A percentile compares a stretch with the other conserved stretches of the same genome.
Conservation (phyloP, 257 asterid genomes). For the Penstemon newberryi region DNA sequence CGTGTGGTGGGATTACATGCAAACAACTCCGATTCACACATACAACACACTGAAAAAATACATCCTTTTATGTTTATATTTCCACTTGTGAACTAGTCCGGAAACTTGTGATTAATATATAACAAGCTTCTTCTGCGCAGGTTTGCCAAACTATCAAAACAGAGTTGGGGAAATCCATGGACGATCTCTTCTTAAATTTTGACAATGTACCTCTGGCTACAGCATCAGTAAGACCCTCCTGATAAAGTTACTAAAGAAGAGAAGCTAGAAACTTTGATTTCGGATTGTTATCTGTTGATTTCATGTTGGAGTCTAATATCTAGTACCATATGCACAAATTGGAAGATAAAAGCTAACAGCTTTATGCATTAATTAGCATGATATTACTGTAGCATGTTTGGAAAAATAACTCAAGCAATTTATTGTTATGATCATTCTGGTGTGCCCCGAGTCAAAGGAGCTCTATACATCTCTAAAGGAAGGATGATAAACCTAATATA, state of each 20-base stretch:
- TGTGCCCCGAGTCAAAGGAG: conserved; percentile 1
- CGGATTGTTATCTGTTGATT: neutral
- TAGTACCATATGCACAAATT: conserved; percentile 3
- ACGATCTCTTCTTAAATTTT: conserved; percentile 71
- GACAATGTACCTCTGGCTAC: conserved; percentile 81
- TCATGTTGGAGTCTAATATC: conserved; percentile 13
- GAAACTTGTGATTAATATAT: conserved; percentile 15
- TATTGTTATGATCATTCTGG: neutral
- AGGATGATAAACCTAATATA: neutral
- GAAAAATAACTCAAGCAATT: neutral
- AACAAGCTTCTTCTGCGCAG: conserved; percentile 45
- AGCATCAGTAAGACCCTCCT: conserved; percentile 76
- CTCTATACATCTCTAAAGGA: conserved; percentile 15
- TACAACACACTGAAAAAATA: neutral
- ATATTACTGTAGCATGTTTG: neutral
- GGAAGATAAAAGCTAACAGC: conserved; percentile 13
- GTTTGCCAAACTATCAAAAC: conserved; percentile 64
- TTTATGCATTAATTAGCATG: neutral
- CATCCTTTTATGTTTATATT: conserved; percentile 13
- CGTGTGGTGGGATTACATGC: conserved; percentile 16
- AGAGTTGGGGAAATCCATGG: conserved; percentile 81
- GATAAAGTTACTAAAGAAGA: conserved; percentile 10
- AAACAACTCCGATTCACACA: conserved; percentile 15
- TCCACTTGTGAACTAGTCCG: conserved; percentile 23
- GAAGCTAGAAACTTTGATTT: conserved; percentile 18